Percentiles rank a stretch among this genome's conserved stretches.
phyloP scores from a whole-genome alignment of 371 early-diverging fungal species.

The Mortierella sp. region DNA sequence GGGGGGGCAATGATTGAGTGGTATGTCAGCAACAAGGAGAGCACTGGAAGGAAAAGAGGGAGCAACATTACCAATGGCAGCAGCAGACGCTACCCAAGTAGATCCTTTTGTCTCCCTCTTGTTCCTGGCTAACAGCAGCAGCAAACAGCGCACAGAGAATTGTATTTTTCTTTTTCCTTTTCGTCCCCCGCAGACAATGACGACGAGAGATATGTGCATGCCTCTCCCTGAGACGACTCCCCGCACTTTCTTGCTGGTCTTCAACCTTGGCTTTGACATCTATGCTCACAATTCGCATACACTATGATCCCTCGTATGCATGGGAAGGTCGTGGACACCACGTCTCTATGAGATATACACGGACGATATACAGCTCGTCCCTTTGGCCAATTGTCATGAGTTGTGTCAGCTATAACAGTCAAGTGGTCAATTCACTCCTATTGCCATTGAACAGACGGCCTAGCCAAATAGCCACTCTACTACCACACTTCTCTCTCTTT shows the following conservation, averaged over 20 bases:
- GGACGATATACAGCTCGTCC: no score
- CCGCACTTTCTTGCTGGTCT: neutral
- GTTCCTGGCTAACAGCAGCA: neutral
- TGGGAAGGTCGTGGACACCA: neutral
- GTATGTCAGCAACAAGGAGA: neutral
- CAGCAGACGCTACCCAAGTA: no score
- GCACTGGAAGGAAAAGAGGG: neutral
- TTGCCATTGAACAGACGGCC: neutral
- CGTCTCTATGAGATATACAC: no score
- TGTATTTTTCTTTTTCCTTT: neutral
- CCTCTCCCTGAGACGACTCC: neutral
- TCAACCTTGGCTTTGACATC: neutral
- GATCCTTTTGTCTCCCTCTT: neutral
- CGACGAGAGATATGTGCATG: neutral
- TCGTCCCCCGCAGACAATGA: neutral
- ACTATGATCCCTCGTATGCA: neutral
- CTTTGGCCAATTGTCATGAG: no score
- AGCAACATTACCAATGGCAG: neutral
- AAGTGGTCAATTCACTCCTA: neutral
- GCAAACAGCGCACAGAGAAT: neutral
- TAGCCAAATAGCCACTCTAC: neutral
- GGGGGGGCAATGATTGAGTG: neutral
- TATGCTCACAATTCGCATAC: neutral
- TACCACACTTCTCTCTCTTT: neutral
- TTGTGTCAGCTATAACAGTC: no score